Percentiles rank a stretch among this genome's conserved stretches.
phyloP scores from a whole-genome alignment of 495 filamentous ascomycete species.

The Tuber brumale region DNA sequence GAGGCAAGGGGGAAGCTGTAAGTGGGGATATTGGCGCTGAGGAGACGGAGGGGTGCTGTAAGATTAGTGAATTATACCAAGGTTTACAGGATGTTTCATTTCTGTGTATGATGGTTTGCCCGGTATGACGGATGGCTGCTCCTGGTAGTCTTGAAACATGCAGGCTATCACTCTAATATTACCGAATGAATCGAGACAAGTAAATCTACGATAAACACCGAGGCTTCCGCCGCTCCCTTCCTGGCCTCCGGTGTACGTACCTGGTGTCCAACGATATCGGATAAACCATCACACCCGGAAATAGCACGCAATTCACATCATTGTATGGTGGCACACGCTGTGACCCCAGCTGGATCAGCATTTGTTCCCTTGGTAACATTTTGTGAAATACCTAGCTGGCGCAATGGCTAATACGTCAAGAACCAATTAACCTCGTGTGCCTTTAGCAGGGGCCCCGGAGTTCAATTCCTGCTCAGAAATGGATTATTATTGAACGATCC shows the following conservation, averaged over 20 bases:
- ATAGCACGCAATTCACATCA: too few relatives aligned
- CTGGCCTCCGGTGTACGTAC: not conserved
- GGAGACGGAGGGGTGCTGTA: not conserved
- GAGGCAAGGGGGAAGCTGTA: slow-evolving; percentile 53
- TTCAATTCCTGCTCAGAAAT: too few relatives aligned
- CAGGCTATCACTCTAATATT: not conserved
- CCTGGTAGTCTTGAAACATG: not conserved
- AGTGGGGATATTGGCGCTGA: not conserved
- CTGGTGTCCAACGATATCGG: too few relatives aligned
- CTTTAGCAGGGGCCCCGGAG: too few relatives aligned
- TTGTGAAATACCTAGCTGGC: too few relatives aligned
- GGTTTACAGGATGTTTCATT: not conserved
- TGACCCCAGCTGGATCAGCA: too few relatives aligned
- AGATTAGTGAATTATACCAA: not conserved
- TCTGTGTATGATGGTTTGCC: not conserved
- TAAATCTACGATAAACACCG: not conserved
- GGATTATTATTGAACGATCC: too few relatives aligned
- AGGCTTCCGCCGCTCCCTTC: not conserved
- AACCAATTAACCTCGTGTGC: too few relatives aligned
- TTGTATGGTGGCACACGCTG: too few relatives aligned
- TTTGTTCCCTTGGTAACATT: too few relatives aligned
- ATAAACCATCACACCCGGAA: too few relatives aligned
- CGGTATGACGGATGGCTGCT: not conserved
- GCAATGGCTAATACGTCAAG: too few relatives aligned
- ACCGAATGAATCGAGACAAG: not conserved